Conservation (phyloP, 768 basidiomycete species). For the Suillus placidus region DNA sequence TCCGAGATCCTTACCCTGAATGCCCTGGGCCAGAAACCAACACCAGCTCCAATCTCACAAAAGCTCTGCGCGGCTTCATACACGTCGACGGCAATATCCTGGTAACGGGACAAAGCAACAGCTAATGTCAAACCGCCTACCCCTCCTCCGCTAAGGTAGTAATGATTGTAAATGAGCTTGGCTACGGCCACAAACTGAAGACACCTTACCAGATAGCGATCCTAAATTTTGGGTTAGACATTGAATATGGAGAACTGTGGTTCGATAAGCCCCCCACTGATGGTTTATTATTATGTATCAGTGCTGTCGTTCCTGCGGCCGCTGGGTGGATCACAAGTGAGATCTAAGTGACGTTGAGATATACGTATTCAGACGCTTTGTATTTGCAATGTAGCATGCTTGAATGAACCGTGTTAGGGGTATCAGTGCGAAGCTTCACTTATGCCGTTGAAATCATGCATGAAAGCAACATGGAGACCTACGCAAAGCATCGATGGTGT, state of each 20-base stretch:
- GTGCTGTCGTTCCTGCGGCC: not conserved
- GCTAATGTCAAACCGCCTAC: slow-evolving; percentile 45
- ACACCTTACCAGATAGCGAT: slow-evolving; percentile 29
- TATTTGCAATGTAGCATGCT: slow-evolving; percentile 11
- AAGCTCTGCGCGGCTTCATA: slow-evolving; percentile 56
- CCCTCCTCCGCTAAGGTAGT: slow-evolving; percentile 41
- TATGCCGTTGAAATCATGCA: slow-evolving; percentile 27
- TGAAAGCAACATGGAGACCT: no score
- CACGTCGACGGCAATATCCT: slow-evolving; percentile 57
- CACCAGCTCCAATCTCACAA: slow-evolving; percentile 61
- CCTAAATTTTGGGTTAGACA: slow-evolving; percentile 26
- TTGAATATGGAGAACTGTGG: slow-evolving; percentile 6
- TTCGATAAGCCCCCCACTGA: not conserved
- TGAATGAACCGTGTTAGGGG: slow-evolving; percentile 22
- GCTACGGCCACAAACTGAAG: not conserved
- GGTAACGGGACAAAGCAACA: slow-evolving; percentile 39
- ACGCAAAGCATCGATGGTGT: not conserved
- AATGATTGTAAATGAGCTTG: not conserved
- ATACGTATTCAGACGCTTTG: not conserved
- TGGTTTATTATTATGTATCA: not conserved
- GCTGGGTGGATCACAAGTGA: not conserved
- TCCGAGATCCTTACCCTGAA: slow-evolving; percentile 24
- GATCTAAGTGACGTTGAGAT: not conserved
- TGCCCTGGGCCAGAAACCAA: slow-evolving; percentile 47
- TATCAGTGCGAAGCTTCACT: not conserved